phyloP scores from a whole-genome alignment of 2,329 filamentous ascomycete species.

The Cladosporium sp. region DNA sequence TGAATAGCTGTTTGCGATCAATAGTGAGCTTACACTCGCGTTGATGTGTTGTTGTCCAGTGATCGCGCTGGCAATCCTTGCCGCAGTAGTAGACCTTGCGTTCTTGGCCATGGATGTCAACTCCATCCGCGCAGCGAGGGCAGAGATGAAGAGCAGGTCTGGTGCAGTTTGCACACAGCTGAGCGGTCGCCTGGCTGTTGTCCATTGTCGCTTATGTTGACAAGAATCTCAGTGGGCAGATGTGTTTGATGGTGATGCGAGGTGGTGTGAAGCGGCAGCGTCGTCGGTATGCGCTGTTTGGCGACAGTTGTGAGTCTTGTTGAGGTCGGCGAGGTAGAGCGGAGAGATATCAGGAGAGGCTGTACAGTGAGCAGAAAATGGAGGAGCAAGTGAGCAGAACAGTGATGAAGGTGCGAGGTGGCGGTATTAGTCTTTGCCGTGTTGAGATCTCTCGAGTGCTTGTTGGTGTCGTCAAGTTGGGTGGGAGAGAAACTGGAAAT shows the following conservation, averaged over 20 bases:
- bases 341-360: no score
- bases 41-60: no score
- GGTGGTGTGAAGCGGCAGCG: not conserved
- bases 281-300: not conserved
- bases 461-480: no score
- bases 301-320: not conserved
- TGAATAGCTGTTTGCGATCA: no score
- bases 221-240: no score
- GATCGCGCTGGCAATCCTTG: not conserved
- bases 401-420: no score
- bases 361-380: not conserved
- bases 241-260: not conserved
- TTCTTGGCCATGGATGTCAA: not conserved
- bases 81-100: conserved; percentile 19
- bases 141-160: not conserved
- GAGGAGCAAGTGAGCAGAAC: not conserved
- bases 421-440: no score
- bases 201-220: not conserved
- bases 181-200: not conserved
- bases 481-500: no score
- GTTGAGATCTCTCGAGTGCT: no score
- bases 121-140: not conserved
- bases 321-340: no score
- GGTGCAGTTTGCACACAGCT: not conserved
- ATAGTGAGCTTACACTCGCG: no score